Percentiles rank a stretch among this genome's conserved stretches.
These are phyloP conservation scores for Brassica napus DNA, from an alignment of 345 rosid species.

Conservation along the genomic window DNA sequence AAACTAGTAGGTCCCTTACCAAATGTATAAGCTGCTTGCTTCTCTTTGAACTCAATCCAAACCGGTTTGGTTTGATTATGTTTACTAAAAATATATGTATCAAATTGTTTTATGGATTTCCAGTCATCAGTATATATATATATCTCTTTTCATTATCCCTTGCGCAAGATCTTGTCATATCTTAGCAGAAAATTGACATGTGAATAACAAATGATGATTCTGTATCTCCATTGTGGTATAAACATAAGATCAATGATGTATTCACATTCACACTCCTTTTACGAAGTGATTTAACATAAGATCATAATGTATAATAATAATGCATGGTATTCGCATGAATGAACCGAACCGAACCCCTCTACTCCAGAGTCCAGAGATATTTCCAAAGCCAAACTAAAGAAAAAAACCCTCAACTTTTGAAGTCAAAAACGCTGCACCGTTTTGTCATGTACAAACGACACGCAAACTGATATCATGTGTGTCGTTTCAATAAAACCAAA, in stretches of 20 bases:
- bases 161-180: neutral
- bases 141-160: neutral
- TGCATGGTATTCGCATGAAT: neutral
- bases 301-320: neutral
- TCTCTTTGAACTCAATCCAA: slow-evolving; percentile 10
- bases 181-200: neutral
- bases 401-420: too few species aligned
- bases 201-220: neutral
- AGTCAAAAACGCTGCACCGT: neutral
- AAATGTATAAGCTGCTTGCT: slow-evolving; percentile 2
- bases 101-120: neutral
- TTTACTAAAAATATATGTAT: slow-evolving; percentile 15
- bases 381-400: too few species aligned
- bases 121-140: too few species aligned
- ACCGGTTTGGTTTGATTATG: slow-evolving; percentile 9
- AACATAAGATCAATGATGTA: neutral
- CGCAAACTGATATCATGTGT: neutral
- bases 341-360: neutral
- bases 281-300: neutral
- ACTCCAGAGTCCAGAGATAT: too few species aligned
- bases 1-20: slow-evolving; percentile 17
- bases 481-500: neutral
- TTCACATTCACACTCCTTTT: neutral
- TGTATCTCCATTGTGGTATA: neutral
- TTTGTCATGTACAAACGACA: neutral